Evolutionary conservation across 108 stramenopile genomes (phyloP).

Genomic region (Poteriospumella lacustris): DNA sequence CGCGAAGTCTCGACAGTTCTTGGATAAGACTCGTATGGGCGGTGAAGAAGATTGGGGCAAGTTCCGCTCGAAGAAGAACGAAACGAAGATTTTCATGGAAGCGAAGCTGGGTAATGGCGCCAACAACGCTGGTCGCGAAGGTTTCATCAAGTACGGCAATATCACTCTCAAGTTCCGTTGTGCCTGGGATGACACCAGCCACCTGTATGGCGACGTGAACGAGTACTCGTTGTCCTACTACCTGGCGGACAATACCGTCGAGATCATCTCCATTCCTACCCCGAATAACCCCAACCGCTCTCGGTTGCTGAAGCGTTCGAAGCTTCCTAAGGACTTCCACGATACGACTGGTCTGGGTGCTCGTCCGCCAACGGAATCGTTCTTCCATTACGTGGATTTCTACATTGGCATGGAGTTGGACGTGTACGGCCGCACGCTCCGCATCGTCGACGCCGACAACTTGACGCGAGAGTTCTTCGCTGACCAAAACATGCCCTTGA

Average conservation of each 20-base stretch:
- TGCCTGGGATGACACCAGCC: slow-evolving; percentile 68
- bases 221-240: slow-evolving; percentile 66
- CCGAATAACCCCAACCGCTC: slow-evolving; percentile 47
- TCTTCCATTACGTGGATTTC: slow-evolving; percentile 48
- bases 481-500: slow-evolving; percentile 49
- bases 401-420: slow-evolving; percentile 44
- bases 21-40: not conserved
- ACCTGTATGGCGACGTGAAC: slow-evolving; percentile 68
- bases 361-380: not conserved
- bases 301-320: slow-evolving; percentile 59
- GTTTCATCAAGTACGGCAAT: slow-evolving; percentile 14
- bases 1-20: not conserved
- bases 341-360: not conserved
- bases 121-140: slow-evolving; percentile 20
- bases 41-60: not conserved
- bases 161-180: slow-evolving; percentile 11
- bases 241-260: slow-evolving; percentile 72
- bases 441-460: slow-evolving; percentile 53
- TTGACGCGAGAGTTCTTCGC: slow-evolving; percentile 43
- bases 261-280: slow-evolving; percentile 57
- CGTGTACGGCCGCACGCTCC: slow-evolving; percentile 40
- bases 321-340: slow-evolving; percentile 52
- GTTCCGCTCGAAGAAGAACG: slow-evolving; percentile 21
- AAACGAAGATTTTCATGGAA: slow-evolving; percentile 37
- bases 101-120: slow-evolving; percentile 62